Evolutionary conservation across 2,329 filamentous ascomycete genomes (phyloP).

Genomic region (Rachicladosporium sp.): DNA sequence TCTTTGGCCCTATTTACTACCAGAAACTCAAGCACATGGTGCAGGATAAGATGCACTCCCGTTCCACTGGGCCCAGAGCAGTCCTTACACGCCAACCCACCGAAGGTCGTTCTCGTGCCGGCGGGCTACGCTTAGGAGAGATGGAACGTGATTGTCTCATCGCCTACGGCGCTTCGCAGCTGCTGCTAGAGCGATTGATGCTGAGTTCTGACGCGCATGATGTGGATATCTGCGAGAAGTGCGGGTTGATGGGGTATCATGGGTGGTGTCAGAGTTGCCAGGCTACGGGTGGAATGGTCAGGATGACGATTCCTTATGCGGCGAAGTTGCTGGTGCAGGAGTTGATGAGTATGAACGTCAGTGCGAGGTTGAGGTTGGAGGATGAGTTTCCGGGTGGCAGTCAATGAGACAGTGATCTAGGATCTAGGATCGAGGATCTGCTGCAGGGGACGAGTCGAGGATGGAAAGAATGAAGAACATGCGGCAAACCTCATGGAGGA

Average conservation of each 20-base stretch:
- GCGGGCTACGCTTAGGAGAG: slow-evolving; percentile 85
- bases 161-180: slow-evolving; percentile 86
- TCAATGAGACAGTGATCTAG: background rate
- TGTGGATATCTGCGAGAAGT: slow-evolving; percentile 87
- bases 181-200: slow-evolving; percentile 89
- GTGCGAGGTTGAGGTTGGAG: slow-evolving; percentile 75
- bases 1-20: slow-evolving; percentile 98
- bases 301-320: slow-evolving; percentile 95
- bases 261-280: slow-evolving; percentile 92
- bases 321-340: slow-evolving; percentile 95
- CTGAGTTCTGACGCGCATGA: slow-evolving; percentile 79
- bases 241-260: slow-evolving; percentile 89
- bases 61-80: slow-evolving; percentile 76
- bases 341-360: slow-evolving; percentile 97
- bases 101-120: slow-evolving; percentile 84
- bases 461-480: too few species aligned
- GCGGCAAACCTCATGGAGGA: too few species aligned
- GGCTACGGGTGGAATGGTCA: slow-evolving; percentile 69
- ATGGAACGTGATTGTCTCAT: slow-evolving; percentile 99
- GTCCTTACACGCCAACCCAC: slow-evolving; percentile 92
- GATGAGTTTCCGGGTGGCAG: slow-evolving; percentile 66
- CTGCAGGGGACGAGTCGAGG: too few species aligned
- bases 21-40: slow-evolving; percentile 99
- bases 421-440: too few species aligned
- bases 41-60: slow-evolving; percentile 98